Conservation (phyloP, 495 filamentous ascomycete species). For the Clavariopsis aquatica region DNA sequence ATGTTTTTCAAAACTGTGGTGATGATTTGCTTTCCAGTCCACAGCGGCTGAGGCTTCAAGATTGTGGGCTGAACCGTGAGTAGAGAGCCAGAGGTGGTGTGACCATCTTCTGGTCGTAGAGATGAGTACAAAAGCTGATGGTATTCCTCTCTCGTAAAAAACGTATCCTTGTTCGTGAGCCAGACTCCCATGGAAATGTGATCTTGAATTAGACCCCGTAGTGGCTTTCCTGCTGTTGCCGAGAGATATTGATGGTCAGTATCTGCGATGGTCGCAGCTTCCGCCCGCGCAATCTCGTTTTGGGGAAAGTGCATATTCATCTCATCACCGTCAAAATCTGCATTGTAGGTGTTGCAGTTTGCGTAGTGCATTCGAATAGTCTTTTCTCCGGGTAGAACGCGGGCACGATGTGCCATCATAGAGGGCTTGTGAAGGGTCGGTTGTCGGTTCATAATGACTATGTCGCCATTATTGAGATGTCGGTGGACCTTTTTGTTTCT, state of each 20-base stretch:
- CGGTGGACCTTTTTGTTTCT: constrained; percentile 96
- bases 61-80: constrained; percentile 77
- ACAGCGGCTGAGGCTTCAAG: constrained; percentile 75
- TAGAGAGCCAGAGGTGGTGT: constrained; percentile 71
- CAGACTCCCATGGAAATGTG: constrained; percentile 93
- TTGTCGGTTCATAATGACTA: constrained; percentile 98
- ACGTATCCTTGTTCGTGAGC: constrained; percentile 89
- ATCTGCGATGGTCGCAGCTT: constrained; percentile 88
- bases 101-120: constrained; percentile 82
- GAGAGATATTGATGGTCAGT: constrained; percentile 97
- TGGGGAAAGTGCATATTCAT: constrained; percentile 99
- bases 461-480: constrained; percentile 92
- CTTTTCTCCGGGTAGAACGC: constrained; percentile 89
- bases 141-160: constrained; percentile 86
- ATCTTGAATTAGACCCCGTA: constrained; percentile 97
- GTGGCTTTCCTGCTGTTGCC: constrained; percentile 87
- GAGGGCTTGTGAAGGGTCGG: constrained; percentile 99
- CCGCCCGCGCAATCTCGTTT: constrained; percentile 88
- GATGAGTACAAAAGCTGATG: constrained; percentile 89
- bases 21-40: constrained; percentile 98
- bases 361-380: constrained; percentile 99
- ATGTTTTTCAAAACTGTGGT: constrained; percentile 94
- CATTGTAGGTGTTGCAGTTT: constrained; percentile 99
- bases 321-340: constrained; percentile 99
- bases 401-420: constrained; percentile 96